A percentile compares a stretch with the other conserved stretches of the same genome.
phyloP scores from a whole-genome alignment of 1,284 basidiomycete species.

The Cryptococcus depauperatus region DNA sequence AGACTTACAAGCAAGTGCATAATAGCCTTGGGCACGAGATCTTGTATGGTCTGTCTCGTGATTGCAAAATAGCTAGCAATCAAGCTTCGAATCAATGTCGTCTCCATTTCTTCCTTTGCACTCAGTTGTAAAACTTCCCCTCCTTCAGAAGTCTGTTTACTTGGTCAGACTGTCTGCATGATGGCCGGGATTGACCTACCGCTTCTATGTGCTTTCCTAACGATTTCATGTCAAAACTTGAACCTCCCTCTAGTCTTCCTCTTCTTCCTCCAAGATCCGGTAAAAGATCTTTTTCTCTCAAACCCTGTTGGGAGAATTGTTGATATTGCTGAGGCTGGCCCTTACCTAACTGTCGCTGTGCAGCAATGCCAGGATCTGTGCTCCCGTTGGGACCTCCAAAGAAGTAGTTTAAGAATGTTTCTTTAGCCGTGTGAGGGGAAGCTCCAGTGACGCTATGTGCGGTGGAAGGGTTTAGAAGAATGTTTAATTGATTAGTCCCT shows the following conservation, averaged over 20 bases:
- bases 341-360: not conserved
- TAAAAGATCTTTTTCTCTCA: conserved; percentile 28
- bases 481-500: conserved; percentile 10
- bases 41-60: conserved; percentile 92
- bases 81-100: conserved; percentile 82
- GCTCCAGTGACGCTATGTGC: conserved; percentile 48
- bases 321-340: conserved; percentile 2
- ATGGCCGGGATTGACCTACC: conserved; percentile 52
- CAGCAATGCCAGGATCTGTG: not conserved
- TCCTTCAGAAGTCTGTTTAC: conserved; percentile 48
- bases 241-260: conserved; percentile 53
- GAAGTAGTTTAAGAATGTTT: conserved; percentile 91
- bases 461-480: conserved; percentile 23
- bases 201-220: conserved; percentile 91
- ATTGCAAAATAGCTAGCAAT: conserved; percentile 96
- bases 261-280: conserved; percentile 40
- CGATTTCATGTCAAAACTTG: conserved; percentile 98
- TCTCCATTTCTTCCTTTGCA: conserved; percentile 90
- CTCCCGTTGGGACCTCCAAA: conserved; percentile 60
- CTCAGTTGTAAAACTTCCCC: conserved; percentile 57
- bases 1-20: conserved; percentile 58
- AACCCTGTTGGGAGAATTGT: conserved; percentile 1
- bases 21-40: conserved; percentile 92
- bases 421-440: conserved; percentile 54
- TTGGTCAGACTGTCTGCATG: not conserved